Percentiles rank a stretch among this genome's conserved stretches.
Evolutionary conservation across 1,139 yeast species (phyloP).

Genomic region (Sugiyamaella neomexicana): DNA sequence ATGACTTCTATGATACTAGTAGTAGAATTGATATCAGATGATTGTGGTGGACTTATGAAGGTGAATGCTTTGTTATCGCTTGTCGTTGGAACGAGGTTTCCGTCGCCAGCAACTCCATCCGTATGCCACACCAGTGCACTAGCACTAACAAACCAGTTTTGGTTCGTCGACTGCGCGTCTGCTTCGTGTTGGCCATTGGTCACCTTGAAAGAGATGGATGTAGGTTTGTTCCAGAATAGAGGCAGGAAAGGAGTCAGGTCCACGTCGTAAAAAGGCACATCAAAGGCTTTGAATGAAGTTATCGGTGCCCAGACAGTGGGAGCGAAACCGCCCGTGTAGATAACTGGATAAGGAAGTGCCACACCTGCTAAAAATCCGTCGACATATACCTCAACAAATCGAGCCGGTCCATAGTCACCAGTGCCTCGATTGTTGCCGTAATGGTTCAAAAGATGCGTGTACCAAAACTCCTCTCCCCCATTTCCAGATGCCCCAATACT

Average conservation of each 20-base stretch:
- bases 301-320: slow-evolving; percentile 80
- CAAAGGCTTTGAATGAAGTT: slow-evolving; percentile 71
- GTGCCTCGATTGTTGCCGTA: slow-evolving; percentile 8
- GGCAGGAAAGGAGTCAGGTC: slow-evolving; percentile 72
- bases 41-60: background rate
- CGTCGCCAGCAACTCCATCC: slow-evolving; percentile 33
- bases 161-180: slow-evolving; percentile 26
- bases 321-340: slow-evolving; percentile 76
- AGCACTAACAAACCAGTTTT: slow-evolving; percentile 67
- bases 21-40: background rate
- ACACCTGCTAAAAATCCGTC: slow-evolving; percentile 40
- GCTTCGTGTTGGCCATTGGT: slow-evolving; percentile 10
- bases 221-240: slow-evolving; percentile 48
- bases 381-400: slow-evolving; percentile 40
- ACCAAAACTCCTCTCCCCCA: slow-evolving; percentile 84
- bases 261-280: slow-evolving; percentile 61
- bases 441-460: slow-evolving; percentile 34
- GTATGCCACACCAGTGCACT: slow-evolving; percentile 63
- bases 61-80: slow-evolving; percentile 6
- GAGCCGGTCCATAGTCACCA: slow-evolving; percentile 43
- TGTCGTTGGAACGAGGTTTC: slow-evolving; percentile 19
- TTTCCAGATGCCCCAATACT: slow-evolving; percentile 74
- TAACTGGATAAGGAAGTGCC: slow-evolving; percentile 47
- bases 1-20: slow-evolving; percentile 7
- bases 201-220: slow-evolving; percentile 4